Percentiles rank a stretch among this genome's conserved stretches.
Evolutionary conservation across 1,139 yeast species (phyloP).

Genomic region (Yamadazyma songkhlaensis): DNA sequence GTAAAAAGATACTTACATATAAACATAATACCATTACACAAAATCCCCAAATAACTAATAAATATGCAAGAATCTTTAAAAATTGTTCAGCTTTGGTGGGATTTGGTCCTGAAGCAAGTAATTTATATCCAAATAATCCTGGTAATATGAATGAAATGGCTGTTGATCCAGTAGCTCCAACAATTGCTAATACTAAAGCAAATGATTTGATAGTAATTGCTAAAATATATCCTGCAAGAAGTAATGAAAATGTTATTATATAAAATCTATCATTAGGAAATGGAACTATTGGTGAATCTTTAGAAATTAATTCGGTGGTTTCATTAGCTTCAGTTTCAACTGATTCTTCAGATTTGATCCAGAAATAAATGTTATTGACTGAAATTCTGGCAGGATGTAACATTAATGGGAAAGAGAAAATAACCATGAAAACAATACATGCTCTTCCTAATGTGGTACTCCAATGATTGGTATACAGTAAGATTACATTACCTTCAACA

Average conservation of each 20-base stretch:
- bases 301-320: constrained; percentile 6
- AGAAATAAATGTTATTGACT: constrained; percentile 66
- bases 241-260: constrained; percentile 43
- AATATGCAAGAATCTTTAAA: constrained; percentile 27
- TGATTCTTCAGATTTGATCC: constrained; percentile 21
- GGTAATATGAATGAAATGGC: constrained; percentile 59
- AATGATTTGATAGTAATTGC: constrained; percentile 50
- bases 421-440: constrained; percentile 77
- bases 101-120: constrained; percentile 34
- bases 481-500: constrained; percentile 73
- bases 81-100: constrained; percentile 20
- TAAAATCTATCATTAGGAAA: constrained; percentile 49
- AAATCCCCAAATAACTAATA: constrained; percentile 41
- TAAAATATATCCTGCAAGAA: constrained; percentile 40
- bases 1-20: constrained; percentile 31
- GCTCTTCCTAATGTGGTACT: constrained; percentile 66
- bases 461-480: constrained; percentile 54
- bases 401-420: constrained; percentile 87
- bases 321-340: background rate
- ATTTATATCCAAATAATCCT: constrained; percentile 55
- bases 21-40: constrained; percentile 41
- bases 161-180: constrained; percentile 63
- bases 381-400: constrained; percentile 91
- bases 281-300: constrained; percentile 39
- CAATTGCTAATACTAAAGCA: constrained; percentile 54